Evolutionary conservation across 768 basidiomycete genomes (phyloP).

Genomic region (Suillus luteus): DNA sequence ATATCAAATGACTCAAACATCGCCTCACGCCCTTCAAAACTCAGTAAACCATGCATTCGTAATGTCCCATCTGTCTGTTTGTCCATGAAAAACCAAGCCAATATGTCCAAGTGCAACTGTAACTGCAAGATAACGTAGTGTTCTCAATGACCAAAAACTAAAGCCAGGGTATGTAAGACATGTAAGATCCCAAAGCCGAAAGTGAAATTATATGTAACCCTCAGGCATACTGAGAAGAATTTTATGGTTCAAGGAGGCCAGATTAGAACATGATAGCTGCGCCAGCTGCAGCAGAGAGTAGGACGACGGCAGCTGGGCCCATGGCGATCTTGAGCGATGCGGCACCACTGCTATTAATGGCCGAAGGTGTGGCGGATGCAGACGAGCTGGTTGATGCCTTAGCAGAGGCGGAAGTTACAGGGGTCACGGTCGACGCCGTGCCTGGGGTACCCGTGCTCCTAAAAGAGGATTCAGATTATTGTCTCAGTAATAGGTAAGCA

Average conservation of each 20-base stretch:
- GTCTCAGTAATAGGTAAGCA: not conserved
- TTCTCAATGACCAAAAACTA: slow-evolving; percentile 12
- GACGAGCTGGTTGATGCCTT: slow-evolving; percentile 18
- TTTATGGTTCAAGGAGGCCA: slow-evolving; percentile 14
- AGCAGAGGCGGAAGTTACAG: slow-evolving; percentile 17
- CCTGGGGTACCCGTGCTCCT: not conserved
- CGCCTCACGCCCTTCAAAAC: not conserved
- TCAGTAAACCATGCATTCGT: slow-evolving; percentile 16
- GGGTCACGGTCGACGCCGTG: not conserved
- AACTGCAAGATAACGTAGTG: slow-evolving; percentile 9
- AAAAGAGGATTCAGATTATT: not conserved
- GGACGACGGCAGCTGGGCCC: slow-evolving; percentile 37
- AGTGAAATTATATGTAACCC: slow-evolving; percentile 6
- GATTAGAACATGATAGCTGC: slow-evolving; percentile 48
- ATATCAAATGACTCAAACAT: not conserved
- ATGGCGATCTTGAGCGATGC: slow-evolving; percentile 35
- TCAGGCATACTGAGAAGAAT: not conserved
- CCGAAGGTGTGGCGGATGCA: slow-evolving; percentile 26
- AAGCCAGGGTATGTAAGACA: slow-evolving; percentile 12
- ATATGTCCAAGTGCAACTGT: slow-evolving; percentile 21
- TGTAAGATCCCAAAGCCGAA: slow-evolving; percentile 10
- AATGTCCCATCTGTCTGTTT: slow-evolving; percentile 18
- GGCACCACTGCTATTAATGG: slow-evolving; percentile 28
- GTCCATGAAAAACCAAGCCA: not conserved
- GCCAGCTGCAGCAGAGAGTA: slow-evolving; percentile 52